phyloP scores from a whole-genome alignment of 768 basidiomycete genomes.

The Clathrus columnatus region DNA sequence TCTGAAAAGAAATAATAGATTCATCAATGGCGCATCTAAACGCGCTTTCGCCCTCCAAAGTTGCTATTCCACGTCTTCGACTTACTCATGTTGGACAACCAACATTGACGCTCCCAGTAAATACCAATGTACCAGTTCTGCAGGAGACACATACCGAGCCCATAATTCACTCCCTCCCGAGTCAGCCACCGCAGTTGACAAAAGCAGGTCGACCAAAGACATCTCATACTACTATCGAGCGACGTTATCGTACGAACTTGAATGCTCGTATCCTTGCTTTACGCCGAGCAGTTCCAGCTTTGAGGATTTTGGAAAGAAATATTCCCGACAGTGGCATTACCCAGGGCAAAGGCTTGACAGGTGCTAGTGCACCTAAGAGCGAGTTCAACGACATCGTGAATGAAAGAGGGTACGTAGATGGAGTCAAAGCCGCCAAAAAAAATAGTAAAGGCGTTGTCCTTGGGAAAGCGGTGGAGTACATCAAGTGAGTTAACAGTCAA shows the following conservation, averaged over 20 bases:
- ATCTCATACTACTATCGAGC: constrained; percentile 83
- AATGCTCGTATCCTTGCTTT: constrained; percentile 79
- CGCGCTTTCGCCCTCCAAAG: constrained; percentile 28
- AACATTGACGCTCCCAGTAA: not conserved
- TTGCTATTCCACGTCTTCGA: constrained; percentile 42
- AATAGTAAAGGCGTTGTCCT: constrained; percentile 87
- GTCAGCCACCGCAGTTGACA: not conserved
- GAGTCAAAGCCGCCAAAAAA: constrained; percentile 86
- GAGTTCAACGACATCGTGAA: constrained; percentile 51
- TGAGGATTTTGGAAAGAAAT: constrained; percentile 66
- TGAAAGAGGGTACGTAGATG: constrained; percentile 79
- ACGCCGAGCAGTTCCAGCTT: constrained; percentile 72
- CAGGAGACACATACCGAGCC: constrained; percentile 11
- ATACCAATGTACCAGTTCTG: constrained; percentile 5
- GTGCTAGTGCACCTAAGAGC: constrained; percentile 23
- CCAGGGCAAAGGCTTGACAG: constrained; percentile 33
- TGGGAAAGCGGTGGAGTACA: constrained; percentile 87
- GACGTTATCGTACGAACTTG: constrained; percentile 80
- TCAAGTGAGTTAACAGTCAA: constrained; percentile 36
- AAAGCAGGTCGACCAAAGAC: constrained; percentile 58
- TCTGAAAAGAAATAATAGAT: too few relatives aligned
- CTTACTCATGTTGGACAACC: constrained; percentile 32
- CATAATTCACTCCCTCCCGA: constrained; percentile 5
- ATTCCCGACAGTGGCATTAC: constrained; percentile 28
- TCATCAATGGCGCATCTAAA: too few relatives aligned